Percentiles rank a stretch among this genome's conserved stretches.
These are phyloP conservation scores for Plasmopara viticola DNA, from an alignment of 352 stramenopile genomes.

Conservation along the genomic window DNA sequence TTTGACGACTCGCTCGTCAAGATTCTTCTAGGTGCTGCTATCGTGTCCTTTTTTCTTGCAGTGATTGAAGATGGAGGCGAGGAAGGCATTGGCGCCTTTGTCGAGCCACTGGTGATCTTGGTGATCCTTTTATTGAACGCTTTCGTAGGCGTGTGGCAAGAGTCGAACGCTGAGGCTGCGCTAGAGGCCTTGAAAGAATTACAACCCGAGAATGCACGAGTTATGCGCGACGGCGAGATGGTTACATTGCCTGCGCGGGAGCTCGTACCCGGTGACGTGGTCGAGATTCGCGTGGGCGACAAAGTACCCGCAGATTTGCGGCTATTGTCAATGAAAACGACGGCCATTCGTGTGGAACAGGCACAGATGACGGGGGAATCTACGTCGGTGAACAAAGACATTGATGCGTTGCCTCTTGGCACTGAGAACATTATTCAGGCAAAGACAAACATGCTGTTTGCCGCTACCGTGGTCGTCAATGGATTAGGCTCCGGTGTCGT, in stretches of 20 bases:
- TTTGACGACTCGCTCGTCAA: constrained; percentile 98
- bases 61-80: constrained; percentile 84
- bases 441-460: constrained; percentile 97
- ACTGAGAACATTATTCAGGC: constrained; percentile 85
- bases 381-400: constrained; percentile 90
- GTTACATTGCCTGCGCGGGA: constrained; percentile 79
- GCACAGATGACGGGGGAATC: constrained; percentile 96
- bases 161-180: constrained; percentile 89
- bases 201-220: constrained; percentile 89
- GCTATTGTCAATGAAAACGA: constrained; percentile 93
- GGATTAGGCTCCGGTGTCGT: constrained; percentile 92
- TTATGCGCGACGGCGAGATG: constrained; percentile 84
- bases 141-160: constrained; percentile 95
- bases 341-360: constrained; percentile 93
- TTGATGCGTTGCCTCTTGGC: constrained; percentile 55
- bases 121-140: constrained; percentile 96
- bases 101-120: constrained; percentile 97
- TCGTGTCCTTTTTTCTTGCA: constrained; percentile 92
- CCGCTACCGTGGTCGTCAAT: constrained; percentile 95
- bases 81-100: constrained; percentile 88
- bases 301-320: constrained; percentile 96
- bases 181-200: constrained; percentile 95
- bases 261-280: constrained; percentile 96
- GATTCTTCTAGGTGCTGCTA: constrained; percentile 95
- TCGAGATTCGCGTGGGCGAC: constrained; percentile 95